Conservation (phyloP, 768 basidiomycete species). For the Tricholoma furcatifolium region DNA sequence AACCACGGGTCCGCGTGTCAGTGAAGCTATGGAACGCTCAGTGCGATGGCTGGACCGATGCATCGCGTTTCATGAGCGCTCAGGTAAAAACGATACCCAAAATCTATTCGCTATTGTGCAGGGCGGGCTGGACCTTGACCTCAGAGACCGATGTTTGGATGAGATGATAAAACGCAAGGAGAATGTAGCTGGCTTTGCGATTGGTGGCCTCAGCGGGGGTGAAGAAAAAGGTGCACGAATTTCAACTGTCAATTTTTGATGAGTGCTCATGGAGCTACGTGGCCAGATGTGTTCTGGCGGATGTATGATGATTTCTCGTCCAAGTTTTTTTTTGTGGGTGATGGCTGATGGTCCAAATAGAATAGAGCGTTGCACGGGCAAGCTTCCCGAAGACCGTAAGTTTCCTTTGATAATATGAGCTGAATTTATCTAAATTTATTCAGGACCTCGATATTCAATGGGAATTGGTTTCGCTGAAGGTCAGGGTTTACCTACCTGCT, state of each 20-base stretch:
- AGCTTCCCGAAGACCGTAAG: slow-evolving; percentile 76
- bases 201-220: slow-evolving; percentile 88
- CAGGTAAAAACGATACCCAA: slow-evolving; percentile 63
- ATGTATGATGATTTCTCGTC: slow-evolving; percentile 45
- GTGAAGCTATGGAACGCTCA: slow-evolving; percentile 86
- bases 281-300: slow-evolving; percentile 79
- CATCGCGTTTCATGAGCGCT: slow-evolving; percentile 69
- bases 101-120: slow-evolving; percentile 93
- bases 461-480: slow-evolving; percentile 93
- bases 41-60: slow-evolving; percentile 91
- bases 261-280: not conserved
- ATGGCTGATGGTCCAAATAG: slow-evolving; percentile 33
- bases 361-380: slow-evolving; percentile 79
- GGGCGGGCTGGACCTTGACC: slow-evolving; percentile 71
- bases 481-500: slow-evolving; percentile 23
- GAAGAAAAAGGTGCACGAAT: slow-evolving; percentile 76
- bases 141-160: slow-evolving; percentile 75
- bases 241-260: not conserved
- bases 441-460: slow-evolving; percentile 91
- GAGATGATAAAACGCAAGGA: slow-evolving; percentile 79
- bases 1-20: slow-evolving; percentile 76
- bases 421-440: slow-evolving; percentile 10
- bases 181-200: slow-evolving; percentile 85
- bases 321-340: not conserved
- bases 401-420: slow-evolving; percentile 12